Conservation (phyloP, 2,329 filamentous ascomycete genomes). For the Diaporthe citri region DNA sequence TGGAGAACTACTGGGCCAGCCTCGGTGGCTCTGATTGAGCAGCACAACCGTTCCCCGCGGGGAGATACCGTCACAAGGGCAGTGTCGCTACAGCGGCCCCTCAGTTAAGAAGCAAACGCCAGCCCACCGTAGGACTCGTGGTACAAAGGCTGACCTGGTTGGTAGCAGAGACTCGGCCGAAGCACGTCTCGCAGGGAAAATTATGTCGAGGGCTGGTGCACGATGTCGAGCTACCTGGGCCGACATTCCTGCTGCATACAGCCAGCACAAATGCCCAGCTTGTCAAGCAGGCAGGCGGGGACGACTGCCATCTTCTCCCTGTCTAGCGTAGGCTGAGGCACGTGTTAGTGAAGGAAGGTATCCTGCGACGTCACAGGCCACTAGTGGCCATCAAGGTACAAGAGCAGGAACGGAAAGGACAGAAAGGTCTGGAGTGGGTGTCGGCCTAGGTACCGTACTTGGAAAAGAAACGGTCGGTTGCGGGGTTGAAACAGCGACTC, state of each 20-base stretch:
- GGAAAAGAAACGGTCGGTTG: background rate
- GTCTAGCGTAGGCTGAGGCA: background rate
- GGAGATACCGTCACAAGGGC: no score
- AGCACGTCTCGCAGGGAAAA: background rate
- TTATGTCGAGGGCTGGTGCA: background rate
- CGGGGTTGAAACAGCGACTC: conserved; percentile 25
- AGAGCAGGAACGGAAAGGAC: background rate
- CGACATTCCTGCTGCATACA: background rate
- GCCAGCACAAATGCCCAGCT: background rate
- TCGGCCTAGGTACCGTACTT: background rate
- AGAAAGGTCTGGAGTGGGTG: background rate
- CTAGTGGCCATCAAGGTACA: background rate
- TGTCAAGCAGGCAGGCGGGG: background rate
- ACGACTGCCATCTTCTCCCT: background rate
- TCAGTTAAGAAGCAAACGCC: background rate
- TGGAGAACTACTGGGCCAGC: background rate
- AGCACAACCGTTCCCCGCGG: background rate
- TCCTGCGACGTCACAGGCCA: conserved; percentile 2
- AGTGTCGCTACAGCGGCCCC: background rate
- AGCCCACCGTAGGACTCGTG: background rate
- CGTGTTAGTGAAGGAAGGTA: background rate
- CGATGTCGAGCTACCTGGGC: background rate
- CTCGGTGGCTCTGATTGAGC: background rate
- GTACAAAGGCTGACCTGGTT: background rate
- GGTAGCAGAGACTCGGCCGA: background rate